Percentiles rank a stretch among this genome's conserved stretches.
Evolutionary conservation across 1,139 yeast genomes (phyloP).

Genomic region (Scheffersomyces insectosa): DNA sequence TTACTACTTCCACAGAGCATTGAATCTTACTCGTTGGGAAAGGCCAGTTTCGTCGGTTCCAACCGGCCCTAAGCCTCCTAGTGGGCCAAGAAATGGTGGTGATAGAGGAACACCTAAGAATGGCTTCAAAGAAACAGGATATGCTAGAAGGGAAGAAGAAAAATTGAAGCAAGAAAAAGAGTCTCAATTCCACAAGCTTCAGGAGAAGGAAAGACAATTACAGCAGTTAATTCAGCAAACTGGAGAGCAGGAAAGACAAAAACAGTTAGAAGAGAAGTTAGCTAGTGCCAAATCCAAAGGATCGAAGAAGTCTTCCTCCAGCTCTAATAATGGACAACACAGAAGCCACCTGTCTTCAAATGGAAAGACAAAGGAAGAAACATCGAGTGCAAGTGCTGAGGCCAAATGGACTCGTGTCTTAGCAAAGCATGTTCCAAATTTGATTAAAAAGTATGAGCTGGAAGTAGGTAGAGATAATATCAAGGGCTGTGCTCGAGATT

Average conservation of each 20-base stretch:
- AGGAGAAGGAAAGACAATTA: conserved; percentile 34
- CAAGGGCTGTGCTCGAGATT: conserved; percentile 78
- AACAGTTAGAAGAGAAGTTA: conserved; percentile 10
- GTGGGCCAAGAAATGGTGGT: conserved; percentile 1
- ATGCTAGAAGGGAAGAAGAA: conserved; percentile 38
- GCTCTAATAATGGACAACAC: neutral
- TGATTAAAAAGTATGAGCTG: conserved; percentile 64
- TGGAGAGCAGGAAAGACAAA: conserved; percentile 15
- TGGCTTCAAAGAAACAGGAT: conserved; percentile 12
- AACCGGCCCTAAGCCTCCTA: conserved; percentile 21
- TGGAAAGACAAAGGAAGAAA: neutral
- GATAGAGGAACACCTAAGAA: conserved; percentile 2
- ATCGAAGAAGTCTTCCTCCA: neutral
- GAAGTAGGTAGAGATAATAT: conserved; percentile 72
- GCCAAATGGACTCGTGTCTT: conserved; percentile 61
- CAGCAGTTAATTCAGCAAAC: conserved; percentile 39
- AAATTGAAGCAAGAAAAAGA: conserved; percentile 34
- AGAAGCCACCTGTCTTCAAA: conserved; percentile 1
- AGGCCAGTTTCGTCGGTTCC: conserved; percentile 41
- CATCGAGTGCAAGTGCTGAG: conserved; percentile 19
- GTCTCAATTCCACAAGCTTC: conserved; percentile 23
- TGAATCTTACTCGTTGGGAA: conserved; percentile 59
- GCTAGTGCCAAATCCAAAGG: conserved; percentile 5
- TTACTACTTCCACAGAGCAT: conserved; percentile 57
- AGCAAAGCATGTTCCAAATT: conserved; percentile 79